Conservation (phyloP, 2,329 filamentous ascomycete species). For the Pseudocercospora crystallina region DNA sequence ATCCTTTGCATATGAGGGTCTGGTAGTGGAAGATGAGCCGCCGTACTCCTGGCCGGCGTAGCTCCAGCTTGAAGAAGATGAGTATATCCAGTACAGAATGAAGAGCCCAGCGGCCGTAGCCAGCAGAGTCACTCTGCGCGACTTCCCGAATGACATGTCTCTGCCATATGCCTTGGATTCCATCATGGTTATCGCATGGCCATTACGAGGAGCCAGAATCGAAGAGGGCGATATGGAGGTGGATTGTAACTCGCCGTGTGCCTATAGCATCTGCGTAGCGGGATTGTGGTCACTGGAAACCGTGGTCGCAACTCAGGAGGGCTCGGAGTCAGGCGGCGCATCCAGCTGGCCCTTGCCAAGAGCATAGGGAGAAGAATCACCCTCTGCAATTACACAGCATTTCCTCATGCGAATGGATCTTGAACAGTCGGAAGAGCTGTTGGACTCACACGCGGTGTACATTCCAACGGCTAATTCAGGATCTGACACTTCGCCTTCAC, state of each 20-base stretch:
- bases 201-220: constrained; percentile 2
- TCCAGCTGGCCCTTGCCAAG: neutral
- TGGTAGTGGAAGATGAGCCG: too few species aligned
- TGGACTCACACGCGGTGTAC: too few species aligned
- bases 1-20: too few species aligned
- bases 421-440: too few species aligned
- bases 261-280: too few species aligned
- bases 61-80: neutral
- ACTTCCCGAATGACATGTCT: constrained; percentile 20
- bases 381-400: neutral
- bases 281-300: neutral
- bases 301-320: neutral
- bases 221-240: neutral
- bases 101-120: constrained; percentile 8
- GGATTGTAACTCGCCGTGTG: too few species aligned
- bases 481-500: too few species aligned
- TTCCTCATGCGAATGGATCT: too few species aligned
- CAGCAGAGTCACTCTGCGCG: constrained; percentile 14
- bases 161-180: constrained; percentile 8
- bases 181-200: constrained; percentile 10
- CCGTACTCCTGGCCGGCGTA: too few species aligned
- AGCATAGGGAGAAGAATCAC: neutral
- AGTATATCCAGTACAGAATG: constrained; percentile 3
- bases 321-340: neutral
- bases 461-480: too few species aligned